Evolutionary conservation across 176 grass and related monocot species (phyloP), one percentile per base, ranked within the genome.

Genomic region (Areca catechu): DNA sequence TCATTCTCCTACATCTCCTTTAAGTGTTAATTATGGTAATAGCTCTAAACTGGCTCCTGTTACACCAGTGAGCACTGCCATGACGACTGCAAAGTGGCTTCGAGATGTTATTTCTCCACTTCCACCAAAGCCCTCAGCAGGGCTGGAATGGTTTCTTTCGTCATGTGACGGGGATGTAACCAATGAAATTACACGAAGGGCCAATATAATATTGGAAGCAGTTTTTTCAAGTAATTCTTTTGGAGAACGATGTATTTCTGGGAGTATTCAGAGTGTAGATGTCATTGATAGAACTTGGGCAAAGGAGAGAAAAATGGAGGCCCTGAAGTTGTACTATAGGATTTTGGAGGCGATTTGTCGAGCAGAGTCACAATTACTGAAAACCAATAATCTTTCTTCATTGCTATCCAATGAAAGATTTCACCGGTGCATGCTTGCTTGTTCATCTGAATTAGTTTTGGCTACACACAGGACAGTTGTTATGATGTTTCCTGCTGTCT

Each of bases 81-180:
- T 97, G 92, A 88, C 83, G 72, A 84, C 92, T 52, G 83, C 92
- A 68, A 97, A 90, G 74, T 97, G 92, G 86, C 80, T 97, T 68
- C 80, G 80, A 27, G 86, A 90, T 20, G 75, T 97, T 56, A 88
- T 97, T 70, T 97, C 80, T 76, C 80, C 72, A 48, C 82, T 88
- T 61, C 75, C 80, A 21, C 63, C 86, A n/a, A 74, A 87, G 48
- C 86, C 86, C 50, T 88, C 92, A 60, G 30, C 77, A 74, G 79
- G 80, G 27, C 86, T 97, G 25, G 72, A 82, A 48, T 57, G 77
- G 37, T 88, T 90, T 34, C 69, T 97, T 73, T 87, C 72, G 61
- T 83, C 79, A 74, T 83, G 83, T 29, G 61, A 84, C 19, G 81
- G 48, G 75, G 82, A 81, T 70, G 70, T 91, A 48, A 88, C 50